Conservation (phyloP, 495 filamentous ascomycete genomes). For the Cercophora scortea region DNA sequence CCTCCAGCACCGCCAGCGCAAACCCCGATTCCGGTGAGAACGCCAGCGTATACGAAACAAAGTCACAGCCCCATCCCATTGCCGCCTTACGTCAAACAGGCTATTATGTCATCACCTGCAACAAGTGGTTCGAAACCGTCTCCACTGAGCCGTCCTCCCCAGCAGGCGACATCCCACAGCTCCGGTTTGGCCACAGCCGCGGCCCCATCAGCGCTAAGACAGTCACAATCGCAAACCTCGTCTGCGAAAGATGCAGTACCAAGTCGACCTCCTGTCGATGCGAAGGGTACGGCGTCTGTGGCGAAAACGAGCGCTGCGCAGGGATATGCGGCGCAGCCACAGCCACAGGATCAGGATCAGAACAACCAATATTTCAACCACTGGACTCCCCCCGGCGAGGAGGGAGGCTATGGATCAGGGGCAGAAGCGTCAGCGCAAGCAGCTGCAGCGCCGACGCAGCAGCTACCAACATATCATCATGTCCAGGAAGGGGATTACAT, state of each 20-base stretch:
- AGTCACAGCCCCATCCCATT: conserved; percentile 27
- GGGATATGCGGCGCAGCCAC: not conserved
- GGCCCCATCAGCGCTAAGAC: too few species aligned
- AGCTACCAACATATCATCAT: not conserved
- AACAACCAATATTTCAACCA: not conserved
- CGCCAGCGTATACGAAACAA: conserved; percentile 15
- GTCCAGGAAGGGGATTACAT: not conserved
- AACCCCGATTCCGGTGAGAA: not conserved
- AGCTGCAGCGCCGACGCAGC: not conserved
- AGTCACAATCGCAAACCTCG: too few species aligned
- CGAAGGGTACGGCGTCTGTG: too few species aligned
- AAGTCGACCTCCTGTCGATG: too few species aligned
- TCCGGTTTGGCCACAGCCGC: too few species aligned
- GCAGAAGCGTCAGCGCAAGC: not conserved
- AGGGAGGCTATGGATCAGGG: not conserved
- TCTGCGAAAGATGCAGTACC: too few species aligned
- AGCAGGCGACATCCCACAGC: not conserved
- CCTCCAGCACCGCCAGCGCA: conserved; percentile 1
- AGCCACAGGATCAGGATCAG: not conserved
- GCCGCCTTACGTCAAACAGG: conserved; percentile 21
- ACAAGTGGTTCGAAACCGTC: conserved; percentile 3
- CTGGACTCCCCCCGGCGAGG: too few species aligned
- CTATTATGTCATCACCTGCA: not conserved
- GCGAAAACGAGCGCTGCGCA: not conserved
- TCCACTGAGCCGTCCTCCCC: conserved; percentile 6